Evolutionary conservation across 306 rosid genomes (phyloP).

Genomic region (Trichosanthes truncata): DNA sequence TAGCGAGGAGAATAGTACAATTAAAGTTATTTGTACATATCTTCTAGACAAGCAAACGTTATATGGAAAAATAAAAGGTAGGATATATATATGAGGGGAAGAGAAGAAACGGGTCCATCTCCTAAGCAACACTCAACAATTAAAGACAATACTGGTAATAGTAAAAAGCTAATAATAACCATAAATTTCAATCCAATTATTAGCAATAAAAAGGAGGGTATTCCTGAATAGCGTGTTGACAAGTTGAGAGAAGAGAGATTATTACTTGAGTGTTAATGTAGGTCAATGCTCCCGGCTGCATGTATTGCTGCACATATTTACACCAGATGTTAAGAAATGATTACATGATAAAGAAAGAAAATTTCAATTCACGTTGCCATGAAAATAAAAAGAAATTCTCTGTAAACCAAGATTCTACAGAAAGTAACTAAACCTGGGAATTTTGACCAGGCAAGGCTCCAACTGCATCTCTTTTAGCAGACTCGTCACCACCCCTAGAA

Average conservation of each 20-base stretch:
- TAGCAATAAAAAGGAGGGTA: conserved; percentile 2
- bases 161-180: background rate
- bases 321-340: conserved; percentile 15
- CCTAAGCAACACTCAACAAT: background rate
- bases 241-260: conserved; percentile 17
- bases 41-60: background rate
- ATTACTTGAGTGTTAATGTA: conserved; percentile 60
- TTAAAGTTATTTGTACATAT: too few relatives aligned
- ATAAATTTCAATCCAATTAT: background rate
- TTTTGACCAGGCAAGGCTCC: conserved; percentile 45
- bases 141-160: background rate
- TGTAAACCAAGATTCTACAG: background rate
- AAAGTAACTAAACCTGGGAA: conserved; percentile 46
- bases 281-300: conserved; percentile 55
- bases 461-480: conserved; percentile 54
- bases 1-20: background rate
- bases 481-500: conserved; percentile 67
- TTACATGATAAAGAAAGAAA: conserved; percentile 7
- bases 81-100: background rate
- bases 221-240: background rate
- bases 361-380: conserved; percentile 5
- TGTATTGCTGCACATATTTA: conserved; percentile 34
- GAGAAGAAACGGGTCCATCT: background rate
- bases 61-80: background rate
- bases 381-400: background rate